phyloP scores from a whole-genome alignment of 805 yeast genomes.

The Kazachstania kunashirensis region DNA sequence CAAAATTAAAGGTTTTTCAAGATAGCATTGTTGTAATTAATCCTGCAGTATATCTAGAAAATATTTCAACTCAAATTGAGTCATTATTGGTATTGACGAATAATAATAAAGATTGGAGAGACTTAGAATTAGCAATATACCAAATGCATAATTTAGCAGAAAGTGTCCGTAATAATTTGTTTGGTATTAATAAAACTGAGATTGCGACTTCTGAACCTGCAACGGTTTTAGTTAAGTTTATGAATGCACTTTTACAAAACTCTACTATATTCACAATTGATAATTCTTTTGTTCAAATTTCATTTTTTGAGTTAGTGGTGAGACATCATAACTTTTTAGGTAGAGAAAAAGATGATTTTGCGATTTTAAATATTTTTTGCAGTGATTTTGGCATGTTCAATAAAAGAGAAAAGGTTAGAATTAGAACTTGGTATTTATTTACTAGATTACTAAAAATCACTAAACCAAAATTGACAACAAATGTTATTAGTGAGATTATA shows the following conservation, averaged over 20 bases:
- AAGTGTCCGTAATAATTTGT: conserved; percentile 64
- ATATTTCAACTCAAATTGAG: conserved; percentile 46
- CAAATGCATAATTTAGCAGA: conserved; percentile 76
- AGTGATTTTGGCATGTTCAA: conserved; percentile 77
- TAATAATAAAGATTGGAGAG: conserved; percentile 54
- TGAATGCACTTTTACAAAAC: conserved; percentile 22
- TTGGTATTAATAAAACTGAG: conserved; percentile 58
- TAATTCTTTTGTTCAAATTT: conserved; percentile 75
- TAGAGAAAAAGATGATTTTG: conserved; percentile 36
- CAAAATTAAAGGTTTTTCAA: conserved; percentile 66
- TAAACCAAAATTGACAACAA: conserved; percentile 50
- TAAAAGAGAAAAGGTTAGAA: conserved; percentile 59
- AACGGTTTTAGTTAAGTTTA: conserved; percentile 31
- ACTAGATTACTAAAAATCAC: conserved; percentile 72
- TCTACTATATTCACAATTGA: conserved; percentile 37
- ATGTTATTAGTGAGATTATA: conserved; percentile 46
- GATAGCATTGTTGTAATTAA: conserved; percentile 63
- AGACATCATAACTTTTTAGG: conserved; percentile 56
- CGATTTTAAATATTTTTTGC: conserved; percentile 68
- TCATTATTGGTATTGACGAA: conserved; percentile 26
- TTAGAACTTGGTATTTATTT: conserved; percentile 85
- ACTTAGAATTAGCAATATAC: conserved; percentile 75
- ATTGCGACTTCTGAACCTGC: conserved; percentile 59
- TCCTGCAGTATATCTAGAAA: conserved; percentile 52
- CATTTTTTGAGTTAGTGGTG: conserved; percentile 75